These are phyloP conservation scores for Epichloe aotearoae DNA, from an alignment of 2,329 filamentous ascomycete genomes.

Conservation along the genomic window DNA sequence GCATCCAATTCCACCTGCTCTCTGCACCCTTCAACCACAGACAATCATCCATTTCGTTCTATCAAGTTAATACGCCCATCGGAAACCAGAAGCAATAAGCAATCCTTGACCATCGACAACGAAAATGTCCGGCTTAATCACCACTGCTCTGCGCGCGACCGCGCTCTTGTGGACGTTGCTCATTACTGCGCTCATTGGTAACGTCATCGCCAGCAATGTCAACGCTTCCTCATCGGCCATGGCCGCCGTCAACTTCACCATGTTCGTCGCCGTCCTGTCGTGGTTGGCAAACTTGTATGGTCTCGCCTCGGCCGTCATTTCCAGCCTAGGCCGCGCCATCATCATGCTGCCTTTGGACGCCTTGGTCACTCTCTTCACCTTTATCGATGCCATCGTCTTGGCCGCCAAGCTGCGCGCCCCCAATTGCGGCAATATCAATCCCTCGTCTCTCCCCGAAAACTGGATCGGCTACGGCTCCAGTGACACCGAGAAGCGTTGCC, in stretches of 20 bases:
- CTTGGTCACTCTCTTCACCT: slow-evolving; percentile 51
- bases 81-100: background rate
- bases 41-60: background rate
- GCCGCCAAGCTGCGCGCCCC: slow-evolving; percentile 55
- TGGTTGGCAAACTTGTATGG: slow-evolving; percentile 55
- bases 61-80: background rate
- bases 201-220: slow-evolving; percentile 39
- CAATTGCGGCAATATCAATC: slow-evolving; percentile 47
- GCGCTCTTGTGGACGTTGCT: slow-evolving; percentile 41
- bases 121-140: slow-evolving; percentile 25
- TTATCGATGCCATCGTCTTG: slow-evolving; percentile 57
- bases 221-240: slow-evolving; percentile 27
- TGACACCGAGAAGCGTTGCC: slow-evolving; percentile 52
- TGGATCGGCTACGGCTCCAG: slow-evolving; percentile 50
- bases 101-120: background rate
- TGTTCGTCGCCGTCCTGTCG: slow-evolving; percentile 55
- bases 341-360: slow-evolving; percentile 43
- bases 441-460: slow-evolving; percentile 23
- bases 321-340: slow-evolving; percentile 37
- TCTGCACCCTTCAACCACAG: background rate
- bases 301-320: slow-evolving; percentile 40
- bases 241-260: slow-evolving; percentile 47
- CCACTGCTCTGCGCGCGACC: slow-evolving; percentile 31
- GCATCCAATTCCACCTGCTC: background rate
- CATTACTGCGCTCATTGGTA: slow-evolving; percentile 43